Conservation (phyloP, 192 early-diverging fungal species). For the Coemansia reversa region DNA sequence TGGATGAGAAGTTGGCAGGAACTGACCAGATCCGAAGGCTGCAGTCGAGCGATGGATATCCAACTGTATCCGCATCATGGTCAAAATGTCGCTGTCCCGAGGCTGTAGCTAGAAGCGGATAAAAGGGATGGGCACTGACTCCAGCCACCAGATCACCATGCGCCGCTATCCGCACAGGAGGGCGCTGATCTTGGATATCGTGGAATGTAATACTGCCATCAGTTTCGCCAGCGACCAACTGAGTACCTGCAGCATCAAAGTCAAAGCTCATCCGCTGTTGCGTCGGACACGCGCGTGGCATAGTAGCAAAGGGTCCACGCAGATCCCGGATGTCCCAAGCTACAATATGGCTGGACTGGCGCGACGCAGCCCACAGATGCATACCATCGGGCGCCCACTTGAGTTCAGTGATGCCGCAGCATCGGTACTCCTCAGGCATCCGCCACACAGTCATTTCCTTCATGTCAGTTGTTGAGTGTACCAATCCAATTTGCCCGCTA, state of each 20-base stretch:
- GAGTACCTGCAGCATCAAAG: constrained; percentile 61
- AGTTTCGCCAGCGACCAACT: constrained; percentile 61
- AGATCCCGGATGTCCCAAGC: constrained; percentile 84
- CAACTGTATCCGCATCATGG: background rate
- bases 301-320: constrained; percentile 57
- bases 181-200: background rate
- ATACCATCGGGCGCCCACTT: constrained; percentile 67
- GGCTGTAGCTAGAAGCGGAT: constrained; percentile 64
- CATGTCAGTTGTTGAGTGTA: constrained; percentile 55
- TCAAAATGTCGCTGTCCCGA: constrained; percentile 67
- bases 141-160: constrained; percentile 61
- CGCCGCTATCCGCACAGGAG: background rate
- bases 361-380: constrained; percentile 67
- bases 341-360: constrained; percentile 59
- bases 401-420: constrained; percentile 57
- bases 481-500: constrained; percentile 63
- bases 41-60: background rate
- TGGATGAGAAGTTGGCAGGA: constrained; percentile 2
- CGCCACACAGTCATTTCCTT: constrained; percentile 15
- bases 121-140: constrained; percentile 62
- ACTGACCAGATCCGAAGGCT: constrained; percentile 34
- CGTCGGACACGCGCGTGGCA: constrained; percentile 59
- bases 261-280: constrained; percentile 76
- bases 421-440: constrained; percentile 48
- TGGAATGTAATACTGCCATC: constrained; percentile 19